Evolutionary conservation across 768 basidiomycete genomes (phyloP), one percentile per base, ranked within the genome.

Genomic region (Boletus subcaerulescens): DNA sequence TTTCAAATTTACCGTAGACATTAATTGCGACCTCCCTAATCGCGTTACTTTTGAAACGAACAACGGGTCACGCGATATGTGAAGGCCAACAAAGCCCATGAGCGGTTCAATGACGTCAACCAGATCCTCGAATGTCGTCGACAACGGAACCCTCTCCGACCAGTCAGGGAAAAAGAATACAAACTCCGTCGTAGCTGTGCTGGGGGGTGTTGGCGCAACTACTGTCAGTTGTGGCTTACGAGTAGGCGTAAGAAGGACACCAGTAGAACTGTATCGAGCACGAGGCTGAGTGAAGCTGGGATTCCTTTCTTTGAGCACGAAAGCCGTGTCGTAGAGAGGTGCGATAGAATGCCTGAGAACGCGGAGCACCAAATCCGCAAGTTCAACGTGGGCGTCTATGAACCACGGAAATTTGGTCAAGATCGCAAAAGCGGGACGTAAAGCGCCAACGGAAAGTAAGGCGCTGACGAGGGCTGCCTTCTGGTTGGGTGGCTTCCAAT

Each of bases 161-260:
- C 94, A 98, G 52, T 85, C 77, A 13, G 92, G 89, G 69, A 87
- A 96, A 79, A 97, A 98, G 77, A 91, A 97, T 6, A 91, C 81
- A 62, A 92, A 96, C 48, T 87, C 84, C n/a, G 79, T 80, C 4
- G 76, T 79, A 50, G 75, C 80, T 20, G 92, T 94, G 61, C 83
- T 80, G 0, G 91, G 88, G 24, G 95, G 94, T 13, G 82, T 81
- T 4, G 95, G 95, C 2, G 89, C 87, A 70, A 81, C 81, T 4
- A 89, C 71, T 0, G 91, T 91, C n/a, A 93, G 76, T 5, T 81
- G 67, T 1, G 83, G 75, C 63, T 88, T 91, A 24, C 84, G 82
- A 20, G 79, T 69, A 12, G 80, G 77, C 7, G 82, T 74, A 5
- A 76, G 72, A 8, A 78, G 69, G 32, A 81, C 67, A 14, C 88